phyloP scores from a whole-genome alignment of 2,329 filamentous ascomycete genomes.

The Sporothrix pallida region DNA sequence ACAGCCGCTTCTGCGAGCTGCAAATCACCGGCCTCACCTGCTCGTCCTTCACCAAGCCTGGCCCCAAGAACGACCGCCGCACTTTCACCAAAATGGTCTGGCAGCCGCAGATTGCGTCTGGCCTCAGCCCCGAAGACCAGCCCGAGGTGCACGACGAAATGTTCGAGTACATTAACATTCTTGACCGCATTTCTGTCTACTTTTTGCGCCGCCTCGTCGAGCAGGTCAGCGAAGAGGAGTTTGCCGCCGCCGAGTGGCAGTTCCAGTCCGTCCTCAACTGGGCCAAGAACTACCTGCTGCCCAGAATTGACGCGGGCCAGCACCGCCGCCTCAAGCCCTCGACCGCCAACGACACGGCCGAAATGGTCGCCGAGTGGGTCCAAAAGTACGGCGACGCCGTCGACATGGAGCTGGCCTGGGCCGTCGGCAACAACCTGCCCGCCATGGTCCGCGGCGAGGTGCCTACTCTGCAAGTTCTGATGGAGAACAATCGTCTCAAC shows the following conservation, averaged over 20 bases:
- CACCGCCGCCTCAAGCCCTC: slow-evolving; percentile 33
- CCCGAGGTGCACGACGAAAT: slow-evolving; percentile 21
- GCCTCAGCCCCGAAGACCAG: slow-evolving; percentile 29
- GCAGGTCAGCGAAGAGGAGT: slow-evolving; percentile 30
- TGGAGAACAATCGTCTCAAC: slow-evolving; percentile 45
- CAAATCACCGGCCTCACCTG: slow-evolving; percentile 34
- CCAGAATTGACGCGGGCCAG: slow-evolving; percentile 31
- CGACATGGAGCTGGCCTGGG: slow-evolving; percentile 35
- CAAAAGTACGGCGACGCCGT: slow-evolving; percentile 24
- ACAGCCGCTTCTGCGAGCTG: slow-evolving; percentile 32
- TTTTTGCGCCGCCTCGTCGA: slow-evolving; percentile 31
- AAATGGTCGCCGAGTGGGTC: slow-evolving; percentile 29
- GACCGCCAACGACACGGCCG: slow-evolving; percentile 28
- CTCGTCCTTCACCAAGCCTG: slow-evolving; percentile 36
- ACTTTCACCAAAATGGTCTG: slow-evolving; percentile 34
- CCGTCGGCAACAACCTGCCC: slow-evolving; percentile 33
- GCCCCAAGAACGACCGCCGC: slow-evolving; percentile 33
- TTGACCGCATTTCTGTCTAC: slow-evolving; percentile 33
- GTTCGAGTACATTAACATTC: slow-evolving; percentile 26
- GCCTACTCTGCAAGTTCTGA: slow-evolving; percentile 44
- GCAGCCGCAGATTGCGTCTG: slow-evolving; percentile 30
- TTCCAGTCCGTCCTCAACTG: slow-evolving; percentile 30
- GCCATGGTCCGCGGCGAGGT: slow-evolving; percentile 34
- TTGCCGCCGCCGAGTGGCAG: slow-evolving; percentile 32
- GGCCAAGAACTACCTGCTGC: slow-evolving; percentile 33